These are phyloP conservation scores for Sarocladium oryzae DNA, from an alignment of 2,329 filamentous ascomycete species.

Conservation along the genomic window DNA sequence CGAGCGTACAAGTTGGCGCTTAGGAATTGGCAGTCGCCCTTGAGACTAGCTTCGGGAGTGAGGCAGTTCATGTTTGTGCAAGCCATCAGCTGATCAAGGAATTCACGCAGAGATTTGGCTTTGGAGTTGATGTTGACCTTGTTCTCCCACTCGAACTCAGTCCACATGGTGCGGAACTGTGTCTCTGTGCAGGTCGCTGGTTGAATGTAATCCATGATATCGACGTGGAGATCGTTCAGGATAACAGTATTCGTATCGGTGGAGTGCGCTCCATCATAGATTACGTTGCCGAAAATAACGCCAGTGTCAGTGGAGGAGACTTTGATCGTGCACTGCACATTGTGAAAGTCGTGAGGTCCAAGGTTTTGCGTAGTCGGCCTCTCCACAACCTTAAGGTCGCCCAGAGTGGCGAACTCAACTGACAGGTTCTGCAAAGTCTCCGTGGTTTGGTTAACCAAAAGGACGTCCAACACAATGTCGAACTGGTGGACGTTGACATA, in stretches of 20 bases:
- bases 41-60: constrained; percentile 90
- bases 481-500: constrained; percentile 99
- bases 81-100: constrained; percentile 91
- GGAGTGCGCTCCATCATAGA: constrained; percentile 89
- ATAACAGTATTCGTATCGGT: constrained; percentile 97
- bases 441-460: constrained; percentile 93
- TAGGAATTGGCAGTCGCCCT: constrained; percentile 96
- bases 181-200: constrained; percentile 95
- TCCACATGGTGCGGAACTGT: constrained; percentile 99
- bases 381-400: constrained; percentile 96
- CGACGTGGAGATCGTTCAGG: constrained; percentile 93
- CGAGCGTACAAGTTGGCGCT: constrained; percentile 94
- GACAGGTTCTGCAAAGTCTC: constrained; percentile 96
- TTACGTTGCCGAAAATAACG: constrained; percentile 97
- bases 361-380: constrained; percentile 94
- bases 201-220: constrained; percentile 99
- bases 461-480: constrained; percentile 92
- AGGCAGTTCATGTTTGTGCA: constrained; percentile 98
- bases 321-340: constrained; percentile 97
- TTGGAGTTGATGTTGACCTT: constrained; percentile 99
- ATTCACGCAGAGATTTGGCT: constrained; percentile 83
- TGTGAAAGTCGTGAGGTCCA: constrained; percentile 92
- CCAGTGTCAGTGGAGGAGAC: constrained; percentile 97
- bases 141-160: constrained; percentile 99
- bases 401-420: constrained; percentile 96